phyloP scores from a whole-genome alignment of 768 basidiomycete genomes.

The Russula abietina region DNA sequence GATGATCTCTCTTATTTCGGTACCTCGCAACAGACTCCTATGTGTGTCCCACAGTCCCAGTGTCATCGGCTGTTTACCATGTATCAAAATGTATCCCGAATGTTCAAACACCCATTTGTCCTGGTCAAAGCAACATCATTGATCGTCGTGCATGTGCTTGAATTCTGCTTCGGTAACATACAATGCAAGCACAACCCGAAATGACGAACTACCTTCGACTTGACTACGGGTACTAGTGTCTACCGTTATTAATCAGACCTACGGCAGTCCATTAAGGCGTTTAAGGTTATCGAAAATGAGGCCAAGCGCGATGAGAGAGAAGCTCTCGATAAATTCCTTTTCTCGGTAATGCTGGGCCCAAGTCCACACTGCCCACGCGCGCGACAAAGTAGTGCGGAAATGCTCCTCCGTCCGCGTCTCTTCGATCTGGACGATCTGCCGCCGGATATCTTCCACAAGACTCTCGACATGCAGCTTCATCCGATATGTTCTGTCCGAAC shows the following conservation, averaged over 20 bases:
- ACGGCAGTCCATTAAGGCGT: neutral
- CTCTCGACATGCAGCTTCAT: conserved; percentile 54
- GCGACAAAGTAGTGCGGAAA: conserved; percentile 39
- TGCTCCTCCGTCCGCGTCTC: neutral
- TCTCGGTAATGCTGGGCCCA: conserved; percentile 40
- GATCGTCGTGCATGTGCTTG: neutral
- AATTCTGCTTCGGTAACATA: neutral
- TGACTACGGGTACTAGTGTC: neutral
- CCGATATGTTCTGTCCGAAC: conserved; percentile 51
- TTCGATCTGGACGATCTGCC: conserved; percentile 28
- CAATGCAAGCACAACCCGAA: neutral
- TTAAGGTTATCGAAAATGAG: conserved; percentile 1
- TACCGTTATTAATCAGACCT: neutral
- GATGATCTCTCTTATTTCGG: neutral
- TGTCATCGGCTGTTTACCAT: neutral
- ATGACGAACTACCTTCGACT: neutral
- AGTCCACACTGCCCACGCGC: conserved; percentile 64
- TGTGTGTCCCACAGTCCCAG: neutral
- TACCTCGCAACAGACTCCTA: neutral
- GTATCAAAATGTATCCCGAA: neutral
- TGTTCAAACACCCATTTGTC: neutral
- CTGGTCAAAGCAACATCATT: neutral
- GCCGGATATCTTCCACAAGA: conserved; percentile 47
- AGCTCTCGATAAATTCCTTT: conserved; percentile 43
- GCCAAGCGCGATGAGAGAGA: conserved; percentile 58